Evolutionary conservation across 176 grass and related monocot genomes (phyloP).

Genomic region (Olyra latifolia): DNA sequence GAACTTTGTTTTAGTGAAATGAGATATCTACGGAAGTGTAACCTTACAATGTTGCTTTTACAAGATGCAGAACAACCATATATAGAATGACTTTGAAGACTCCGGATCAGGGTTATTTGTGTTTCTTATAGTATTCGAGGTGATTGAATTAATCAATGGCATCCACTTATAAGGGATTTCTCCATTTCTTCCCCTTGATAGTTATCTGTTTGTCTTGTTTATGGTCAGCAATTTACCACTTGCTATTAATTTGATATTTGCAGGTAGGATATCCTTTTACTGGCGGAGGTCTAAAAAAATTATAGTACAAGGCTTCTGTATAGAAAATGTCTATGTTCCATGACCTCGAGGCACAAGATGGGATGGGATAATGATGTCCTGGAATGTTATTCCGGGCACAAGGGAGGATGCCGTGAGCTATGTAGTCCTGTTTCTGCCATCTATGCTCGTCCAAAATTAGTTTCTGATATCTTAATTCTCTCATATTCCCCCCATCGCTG

Average conservation of each 20-base stretch:
- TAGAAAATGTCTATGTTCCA: slow-evolving; percentile 80
- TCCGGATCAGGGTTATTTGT: not conserved
- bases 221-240: not conserved
- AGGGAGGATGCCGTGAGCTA: slow-evolving; percentile 60
- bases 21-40: not conserved
- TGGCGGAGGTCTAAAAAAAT: slow-evolving; percentile 18
- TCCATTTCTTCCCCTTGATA: not conserved
- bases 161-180: not conserved
- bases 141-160: not conserved
- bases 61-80: not conserved
- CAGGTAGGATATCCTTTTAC: slow-evolving; percentile 20
- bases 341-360: slow-evolving; percentile 65
- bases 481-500: slow-evolving; percentile 80
- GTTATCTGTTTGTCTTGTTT: slow-evolving; percentile 4
- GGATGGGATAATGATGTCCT: slow-evolving; percentile 92
- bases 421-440: slow-evolving; percentile 73
- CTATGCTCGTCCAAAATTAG: slow-evolving; percentile 77
- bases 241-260: slow-evolving; percentile 27
- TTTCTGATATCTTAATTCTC: slow-evolving; percentile 54
- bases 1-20: not conserved
- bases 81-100: not conserved
- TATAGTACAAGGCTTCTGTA: slow-evolving; percentile 3
- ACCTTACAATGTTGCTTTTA: not conserved
- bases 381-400: slow-evolving; percentile 88
- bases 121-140: not conserved